Conservation (phyloP, 805 yeast species). For the Lipomyces mesembrius region DNA sequence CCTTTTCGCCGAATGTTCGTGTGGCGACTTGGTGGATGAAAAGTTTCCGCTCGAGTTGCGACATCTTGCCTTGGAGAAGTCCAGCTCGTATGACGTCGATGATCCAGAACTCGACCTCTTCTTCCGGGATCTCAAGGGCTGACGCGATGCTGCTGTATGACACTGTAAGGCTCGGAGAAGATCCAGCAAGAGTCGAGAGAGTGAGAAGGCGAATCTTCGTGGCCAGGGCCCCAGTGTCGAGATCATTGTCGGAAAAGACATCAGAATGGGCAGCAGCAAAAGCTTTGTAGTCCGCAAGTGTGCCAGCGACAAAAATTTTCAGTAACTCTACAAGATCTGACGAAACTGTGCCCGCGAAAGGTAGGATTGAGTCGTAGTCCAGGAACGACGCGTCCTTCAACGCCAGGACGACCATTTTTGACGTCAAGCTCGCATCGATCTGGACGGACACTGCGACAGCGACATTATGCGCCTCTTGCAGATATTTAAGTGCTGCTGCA, state of each 20-base stretch:
- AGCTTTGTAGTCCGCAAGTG: slow-evolving; percentile 24
- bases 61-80: slow-evolving; percentile 51
- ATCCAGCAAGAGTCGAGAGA: slow-evolving; percentile 36
- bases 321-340: slow-evolving; percentile 41
- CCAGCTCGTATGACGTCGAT: slow-evolving; percentile 52
- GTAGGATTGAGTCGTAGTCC: slow-evolving; percentile 25
- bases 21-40: slow-evolving; percentile 47
- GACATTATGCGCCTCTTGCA: slow-evolving; percentile 39
- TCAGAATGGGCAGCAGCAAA: slow-evolving; percentile 24
- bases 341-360: slow-evolving; percentile 9
- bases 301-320: slow-evolving; percentile 40
- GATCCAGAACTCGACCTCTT: slow-evolving; percentile 49
- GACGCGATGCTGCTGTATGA: slow-evolving; percentile 45
- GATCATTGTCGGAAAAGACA: slow-evolving; percentile 16
- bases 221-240: slow-evolving; percentile 30
- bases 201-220: slow-evolving; percentile 38
- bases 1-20: slow-evolving; percentile 47
- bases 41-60: slow-evolving; percentile 48
- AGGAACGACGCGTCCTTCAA: slow-evolving; percentile 21
- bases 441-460: slow-evolving; percentile 29
- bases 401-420: slow-evolving; percentile 22
- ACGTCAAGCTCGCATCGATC: slow-evolving; percentile 13
- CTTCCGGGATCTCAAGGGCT: slow-evolving; percentile 43
- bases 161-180: slow-evolving; percentile 35
- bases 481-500: slow-evolving; percentile 34